A percentile compares a stretch with the other conserved stretches of the same genome.
Conservation (phyloP, 208 protist species). For the Wallacemonas collosoma region DNA sequence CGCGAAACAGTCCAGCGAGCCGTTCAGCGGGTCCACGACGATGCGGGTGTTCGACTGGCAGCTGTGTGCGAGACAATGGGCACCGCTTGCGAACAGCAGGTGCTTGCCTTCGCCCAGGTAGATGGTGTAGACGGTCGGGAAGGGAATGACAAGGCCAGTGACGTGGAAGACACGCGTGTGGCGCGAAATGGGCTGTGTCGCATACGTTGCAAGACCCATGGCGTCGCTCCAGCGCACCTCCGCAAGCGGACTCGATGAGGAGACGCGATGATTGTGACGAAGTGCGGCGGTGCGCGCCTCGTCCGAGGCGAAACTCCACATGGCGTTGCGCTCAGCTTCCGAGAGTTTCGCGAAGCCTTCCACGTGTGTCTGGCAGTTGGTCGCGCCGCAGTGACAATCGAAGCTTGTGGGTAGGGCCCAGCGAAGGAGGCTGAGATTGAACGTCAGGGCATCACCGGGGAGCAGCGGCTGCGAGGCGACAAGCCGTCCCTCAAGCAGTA, state of each 20-base stretch:
- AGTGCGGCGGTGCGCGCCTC: conserved; percentile 52
- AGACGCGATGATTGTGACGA: conserved; percentile 33
- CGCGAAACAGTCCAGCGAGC: conserved; percentile 65
- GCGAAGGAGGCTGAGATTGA: conserved; percentile 65
- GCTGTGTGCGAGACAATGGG: conserved; percentile 82
- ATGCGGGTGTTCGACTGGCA: conserved; percentile 82
- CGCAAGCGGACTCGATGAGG: conserved; percentile 41
- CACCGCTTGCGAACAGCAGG: conserved; percentile 70
- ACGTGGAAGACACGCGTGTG: conserved; percentile 71
- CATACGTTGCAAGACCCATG: conserved; percentile 73
- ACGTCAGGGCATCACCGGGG: conserved; percentile 62
- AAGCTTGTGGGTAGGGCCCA: conserved; percentile 45
- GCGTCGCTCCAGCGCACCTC: conserved; percentile 33
- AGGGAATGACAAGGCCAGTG: conserved; percentile 72
- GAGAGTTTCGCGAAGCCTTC: conserved; percentile 52
- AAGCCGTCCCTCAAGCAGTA: conserved; percentile 64
- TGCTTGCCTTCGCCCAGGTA: conserved; percentile 81
- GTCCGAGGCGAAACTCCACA: conserved; percentile 45
- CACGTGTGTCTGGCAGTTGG: conserved; percentile 37
- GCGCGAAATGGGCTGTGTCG: conserved; percentile 45
- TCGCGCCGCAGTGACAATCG: conserved; percentile 51
- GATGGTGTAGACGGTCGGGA: conserved; percentile 86
- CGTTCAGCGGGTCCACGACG: conserved; percentile 62
- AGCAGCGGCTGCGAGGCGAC: conserved; percentile 50
- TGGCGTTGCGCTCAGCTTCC: conserved; percentile 29